These are phyloP conservation scores for Trapa incisa DNA, from an alignment of 345 rosid species.

Conservation along the genomic window DNA sequence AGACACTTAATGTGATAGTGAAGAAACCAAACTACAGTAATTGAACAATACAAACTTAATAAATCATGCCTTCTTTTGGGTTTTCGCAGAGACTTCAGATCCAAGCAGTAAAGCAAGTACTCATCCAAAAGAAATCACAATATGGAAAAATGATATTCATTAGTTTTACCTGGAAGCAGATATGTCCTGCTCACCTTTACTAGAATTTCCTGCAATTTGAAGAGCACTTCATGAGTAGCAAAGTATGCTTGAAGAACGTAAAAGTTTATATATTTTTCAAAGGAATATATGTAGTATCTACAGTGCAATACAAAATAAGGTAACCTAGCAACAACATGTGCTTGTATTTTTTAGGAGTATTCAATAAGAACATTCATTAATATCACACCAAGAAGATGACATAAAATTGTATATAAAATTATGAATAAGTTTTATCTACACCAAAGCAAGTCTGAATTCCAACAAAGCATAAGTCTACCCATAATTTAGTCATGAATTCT, in stretches of 20 bases:
- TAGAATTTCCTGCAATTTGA: slow-evolving; percentile 39
- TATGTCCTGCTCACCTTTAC: slow-evolving; percentile 22
- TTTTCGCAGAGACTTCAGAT: not conserved
- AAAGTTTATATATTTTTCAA: not conserved
- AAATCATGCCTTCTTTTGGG: not conserved
- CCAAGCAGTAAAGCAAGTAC: not conserved
- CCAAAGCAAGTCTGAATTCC: no score
- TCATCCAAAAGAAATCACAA: not conserved
- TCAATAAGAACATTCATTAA: no score
- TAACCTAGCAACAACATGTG: not conserved
- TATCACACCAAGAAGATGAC: no score
- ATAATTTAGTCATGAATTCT: no score
- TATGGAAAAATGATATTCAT: not conserved
- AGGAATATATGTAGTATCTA: not conserved
- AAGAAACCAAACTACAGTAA: not conserved
- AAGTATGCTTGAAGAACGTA: slow-evolving; percentile 7
- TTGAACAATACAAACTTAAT: not conserved
- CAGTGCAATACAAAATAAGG: not conserved
- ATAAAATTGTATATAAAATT: no score
- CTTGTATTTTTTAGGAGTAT: not conserved
- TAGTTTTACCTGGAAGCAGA: slow-evolving; percentile 40
- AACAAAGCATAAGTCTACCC: no score
- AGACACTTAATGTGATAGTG: not conserved
- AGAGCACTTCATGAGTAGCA: not conserved
- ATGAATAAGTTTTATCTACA: no score